phyloP scores from a whole-genome alignment of 2,329 filamentous ascomycete genomes.

The Phialemoniopsis sp. region DNA sequence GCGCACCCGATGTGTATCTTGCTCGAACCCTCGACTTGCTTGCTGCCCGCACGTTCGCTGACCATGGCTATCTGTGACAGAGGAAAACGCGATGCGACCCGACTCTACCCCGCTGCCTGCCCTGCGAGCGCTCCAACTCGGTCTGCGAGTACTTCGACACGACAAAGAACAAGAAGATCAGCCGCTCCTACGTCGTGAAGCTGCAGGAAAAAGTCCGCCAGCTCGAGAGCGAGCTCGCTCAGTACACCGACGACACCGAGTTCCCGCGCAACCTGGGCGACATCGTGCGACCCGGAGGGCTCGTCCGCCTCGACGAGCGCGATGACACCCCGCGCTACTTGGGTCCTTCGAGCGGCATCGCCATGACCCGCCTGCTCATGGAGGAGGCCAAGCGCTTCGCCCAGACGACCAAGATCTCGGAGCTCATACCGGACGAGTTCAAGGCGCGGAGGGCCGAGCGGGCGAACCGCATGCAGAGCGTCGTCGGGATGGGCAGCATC shows the following conservation, averaged over 20 bases:
- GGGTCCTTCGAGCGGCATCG: slow-evolving; percentile 90
- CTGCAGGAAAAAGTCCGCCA: slow-evolving; percentile 82
- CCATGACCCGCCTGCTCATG: slow-evolving; percentile 92
- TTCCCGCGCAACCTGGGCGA: slow-evolving; percentile 72
- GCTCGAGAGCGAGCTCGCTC: slow-evolving; percentile 76
- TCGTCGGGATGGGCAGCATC: slow-evolving; percentile 48
- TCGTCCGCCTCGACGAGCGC: slow-evolving; percentile 78
- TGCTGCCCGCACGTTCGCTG: no score
- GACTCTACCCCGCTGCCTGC: slow-evolving; percentile 82
- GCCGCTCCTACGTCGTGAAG: slow-evolving; percentile 86
- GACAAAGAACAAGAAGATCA: slow-evolving; percentile 78
- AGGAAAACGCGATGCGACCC: slow-evolving; percentile 96
- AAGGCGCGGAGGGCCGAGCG: slow-evolving; percentile 51
- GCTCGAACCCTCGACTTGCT: no score
- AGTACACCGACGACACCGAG: slow-evolving; percentile 74
- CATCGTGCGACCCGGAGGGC: slow-evolving; percentile 74
- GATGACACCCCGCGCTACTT: slow-evolving; percentile 86
- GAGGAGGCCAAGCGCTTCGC: slow-evolving; percentile 94
- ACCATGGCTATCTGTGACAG: slow-evolving; percentile 35
- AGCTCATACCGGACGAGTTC: slow-evolving; percentile 72
- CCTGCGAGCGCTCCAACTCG: slow-evolving; percentile 88
- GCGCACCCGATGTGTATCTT: no score
- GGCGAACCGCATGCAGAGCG: slow-evolving; percentile 61
- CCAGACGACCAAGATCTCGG: slow-evolving; percentile 84
- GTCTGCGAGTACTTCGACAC: slow-evolving; percentile 95